Evolutionary conservation across 805 yeast species (phyloP), one percentile per base, ranked within the genome.

Genomic region (Helenozyma rhizophorensis): DNA sequence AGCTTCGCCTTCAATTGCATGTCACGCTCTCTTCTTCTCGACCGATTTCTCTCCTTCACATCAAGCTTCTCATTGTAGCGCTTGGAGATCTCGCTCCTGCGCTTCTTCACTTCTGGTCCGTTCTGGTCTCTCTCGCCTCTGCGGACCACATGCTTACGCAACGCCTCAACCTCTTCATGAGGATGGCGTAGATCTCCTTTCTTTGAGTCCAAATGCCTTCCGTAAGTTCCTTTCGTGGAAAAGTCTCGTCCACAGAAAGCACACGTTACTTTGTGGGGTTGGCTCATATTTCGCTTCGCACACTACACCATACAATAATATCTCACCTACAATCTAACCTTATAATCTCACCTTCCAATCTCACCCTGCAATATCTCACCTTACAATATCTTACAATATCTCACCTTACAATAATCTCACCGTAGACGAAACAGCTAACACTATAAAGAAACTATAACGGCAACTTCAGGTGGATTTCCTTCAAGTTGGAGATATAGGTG

Each of bases 381-480:
- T n/a, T n/a, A n/a, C n/a, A n/a, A n/a, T n/a, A n/a, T n/a, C n/a
- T n/a, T n/a, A n/a, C n/a, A n/a, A n/a, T n/a, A n/a, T n/a, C n/a
- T n/a, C n/a, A n/a, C n/a, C n/a, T n/a, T n/a, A n/a, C n/a, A n/a
- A n/a, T n/a, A n/a, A n/a, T n/a, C n/a, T n/a, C n/a, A n/a, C n/a
- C n/a, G n/a, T n/a, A n/a, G n/a, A n/a, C n/a, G n/a, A n/a, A n/a
- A n/a, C n/a, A n/a, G n/a, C n/a, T n/a, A n/a, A n/a, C n/a, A n/a
- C n/a, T n/a, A n/a, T n/a, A n/a, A n/a, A n/a, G n/a, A n/a, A 8
- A 17, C 36, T 42, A 61, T 15, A 83, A 65, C 31, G 76, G 72
- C 48, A 85, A 63, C 14, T 60, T 51, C 31, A 61, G 60, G 6
- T 81, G 85, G 62, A 89, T 83, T 13, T 76, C 70, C 13, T 71